Base-by-base conservation (phyloP, 2,329 filamentous ascomycete species). In the Pseudogymnoascus sp. region DNA sequence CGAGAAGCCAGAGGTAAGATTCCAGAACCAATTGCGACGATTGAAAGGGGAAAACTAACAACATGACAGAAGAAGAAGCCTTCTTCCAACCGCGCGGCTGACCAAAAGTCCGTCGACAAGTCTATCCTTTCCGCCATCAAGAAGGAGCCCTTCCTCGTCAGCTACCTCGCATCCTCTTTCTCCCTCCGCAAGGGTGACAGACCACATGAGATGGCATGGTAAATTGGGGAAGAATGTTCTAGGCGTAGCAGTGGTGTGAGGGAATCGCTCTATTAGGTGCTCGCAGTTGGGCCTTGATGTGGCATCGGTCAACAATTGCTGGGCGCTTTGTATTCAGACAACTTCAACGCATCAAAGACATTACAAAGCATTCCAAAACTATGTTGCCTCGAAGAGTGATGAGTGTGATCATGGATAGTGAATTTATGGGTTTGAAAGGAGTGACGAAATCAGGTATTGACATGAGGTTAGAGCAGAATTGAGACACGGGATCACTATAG, bases 121-220 rank as follows among this genome's bases (percentile, higher is more conserved):
- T 87, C 92, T 73, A 84, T 99, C 77, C 82, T 99, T 75, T 86
- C 91, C 80, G 90, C 83, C 81, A 94, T 99, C 85, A 97, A 97
- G 90, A 97, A 97, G 88, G 92, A 96, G 80, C 89, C 92, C 73
- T 84, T 93, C 81, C 90, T 99, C 74, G 81, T 87, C 78, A 91
- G 88, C 83, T 99, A 99, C 87, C 91, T 99, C 74, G 85, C 85
- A 77, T 91, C 89, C 80, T 91, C 89, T 78, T 99, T 99, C 90
- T 95, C 90, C 87, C 88, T 99, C 81, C 90, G 93, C 83, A 97
- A 92, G 85, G 94, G 94, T 77, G 93, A 99, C 86, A 92, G 93
- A 89, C 94, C 94, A 82, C 94, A 99, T 84, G 91, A 96, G 88
- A 97, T 99, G 94, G 90, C 91, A 83, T 99, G 93, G 87, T 99